Conservation (phyloP, 2,329 filamentous ascomycete species). For the Paraphaeosphaeria sporulosa region DNA sequence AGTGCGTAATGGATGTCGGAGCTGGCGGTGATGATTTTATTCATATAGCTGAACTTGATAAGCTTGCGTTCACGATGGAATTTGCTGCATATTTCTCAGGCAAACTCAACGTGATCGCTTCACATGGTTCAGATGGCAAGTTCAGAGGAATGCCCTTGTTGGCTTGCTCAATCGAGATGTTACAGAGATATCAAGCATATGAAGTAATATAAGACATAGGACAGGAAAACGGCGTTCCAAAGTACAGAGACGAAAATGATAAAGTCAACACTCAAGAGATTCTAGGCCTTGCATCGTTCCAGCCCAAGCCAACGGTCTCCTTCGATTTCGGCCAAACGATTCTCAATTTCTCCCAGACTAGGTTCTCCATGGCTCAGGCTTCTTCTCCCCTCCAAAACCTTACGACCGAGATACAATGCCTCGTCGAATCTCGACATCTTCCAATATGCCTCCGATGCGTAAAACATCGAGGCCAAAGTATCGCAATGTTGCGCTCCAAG, state of each 20-base stretch:
- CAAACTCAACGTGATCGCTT: not conserved
- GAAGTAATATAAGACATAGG: not conserved
- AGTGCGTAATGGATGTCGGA: not conserved
- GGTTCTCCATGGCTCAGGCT: not conserved
- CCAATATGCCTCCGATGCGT: slow-evolving; percentile 5
- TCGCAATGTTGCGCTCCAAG: slow-evolving; percentile 10
- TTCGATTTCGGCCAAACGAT: not conserved
- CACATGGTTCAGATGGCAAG: not conserved
- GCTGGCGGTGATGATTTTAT: not conserved
- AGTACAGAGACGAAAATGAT: not conserved
- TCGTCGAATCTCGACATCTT: not conserved
- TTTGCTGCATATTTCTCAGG: not conserved
- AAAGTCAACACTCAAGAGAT: not conserved
- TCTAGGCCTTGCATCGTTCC: not conserved
- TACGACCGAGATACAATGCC: not conserved
- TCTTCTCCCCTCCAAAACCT: not conserved
- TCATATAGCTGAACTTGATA: not conserved
- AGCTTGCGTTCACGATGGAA: not conserved
- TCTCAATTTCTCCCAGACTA: not conserved
- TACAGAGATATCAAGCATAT: too few relatives aligned
- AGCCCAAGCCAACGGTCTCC: not conserved
- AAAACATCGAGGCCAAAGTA: slow-evolving; percentile 11
- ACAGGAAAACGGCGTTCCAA: not conserved
- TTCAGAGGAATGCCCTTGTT: too few relatives aligned
- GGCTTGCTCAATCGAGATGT: too few relatives aligned